Percentiles rank a stretch among this genome's conserved stretches.
Evolutionary conservation across 1,284 basidiomycete species (phyloP).

Genomic region (Earliella scabrosa): DNA sequence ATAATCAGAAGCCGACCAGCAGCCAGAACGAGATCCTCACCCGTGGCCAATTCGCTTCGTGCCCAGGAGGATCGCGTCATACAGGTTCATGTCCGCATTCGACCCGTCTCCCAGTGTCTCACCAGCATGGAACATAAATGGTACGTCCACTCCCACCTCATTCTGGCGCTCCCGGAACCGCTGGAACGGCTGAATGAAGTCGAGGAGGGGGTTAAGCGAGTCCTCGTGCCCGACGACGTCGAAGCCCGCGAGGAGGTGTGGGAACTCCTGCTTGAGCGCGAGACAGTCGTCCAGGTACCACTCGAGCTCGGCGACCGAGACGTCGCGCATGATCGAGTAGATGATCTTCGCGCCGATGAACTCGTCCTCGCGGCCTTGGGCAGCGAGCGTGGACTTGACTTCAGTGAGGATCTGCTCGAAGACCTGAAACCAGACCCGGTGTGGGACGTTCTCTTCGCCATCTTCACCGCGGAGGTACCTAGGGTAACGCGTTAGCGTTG

Average conservation of each 20-base stretch:
- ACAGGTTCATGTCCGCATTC: conserved; percentile 72
- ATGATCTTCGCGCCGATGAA: conserved; percentile 77
- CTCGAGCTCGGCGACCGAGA: conserved; percentile 60
- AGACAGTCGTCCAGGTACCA: conserved; percentile 79
- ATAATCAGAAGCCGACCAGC: not conserved
- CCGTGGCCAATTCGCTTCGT: conserved; percentile 84
- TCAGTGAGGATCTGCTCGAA: conserved; percentile 61
- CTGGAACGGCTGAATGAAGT: conserved; percentile 68
- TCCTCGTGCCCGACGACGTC: conserved; percentile 84
- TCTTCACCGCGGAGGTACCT: conserved; percentile 57
- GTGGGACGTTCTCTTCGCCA: conserved; percentile 59
- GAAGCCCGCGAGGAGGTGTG: conserved; percentile 76
- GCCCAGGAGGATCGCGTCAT: conserved; percentile 77
- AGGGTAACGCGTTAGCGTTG: not conserved
- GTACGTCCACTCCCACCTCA: conserved; percentile 66
- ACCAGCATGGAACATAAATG: conserved; percentile 82
- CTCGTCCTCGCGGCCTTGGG: conserved; percentile 56
- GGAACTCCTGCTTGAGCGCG: conserved; percentile 72
- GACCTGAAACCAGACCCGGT: conserved; percentile 62
- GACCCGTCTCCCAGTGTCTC: conserved; percentile 79
- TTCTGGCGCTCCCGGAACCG: conserved; percentile 61
- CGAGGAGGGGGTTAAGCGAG: conserved; percentile 58
- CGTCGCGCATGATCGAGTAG: conserved; percentile 66
- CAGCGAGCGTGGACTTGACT: conserved; percentile 55
- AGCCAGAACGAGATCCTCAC: conserved; percentile 35